Conservation (phyloP, 495 filamentous ascomycete species). For the Endocarpon pusillum region DNA sequence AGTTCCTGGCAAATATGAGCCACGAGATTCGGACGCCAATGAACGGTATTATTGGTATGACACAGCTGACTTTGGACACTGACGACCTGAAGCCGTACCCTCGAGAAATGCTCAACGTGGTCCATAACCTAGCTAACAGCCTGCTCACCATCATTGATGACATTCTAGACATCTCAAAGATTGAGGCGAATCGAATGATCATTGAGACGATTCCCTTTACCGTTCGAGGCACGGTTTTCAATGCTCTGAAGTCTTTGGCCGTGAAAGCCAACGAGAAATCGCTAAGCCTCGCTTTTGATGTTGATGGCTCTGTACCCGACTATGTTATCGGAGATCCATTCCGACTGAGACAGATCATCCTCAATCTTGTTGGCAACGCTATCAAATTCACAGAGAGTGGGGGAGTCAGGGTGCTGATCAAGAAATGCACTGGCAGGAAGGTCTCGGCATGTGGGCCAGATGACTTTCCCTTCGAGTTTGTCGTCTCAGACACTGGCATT, state of each 20-base stretch:
- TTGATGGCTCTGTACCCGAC: slow-evolving; percentile 87
- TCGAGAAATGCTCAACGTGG: slow-evolving; percentile 96
- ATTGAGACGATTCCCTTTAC: slow-evolving; percentile 98
- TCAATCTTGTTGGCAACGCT: slow-evolving; percentile 42
- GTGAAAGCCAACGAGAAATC: slow-evolving; percentile 97
- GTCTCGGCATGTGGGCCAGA: slow-evolving; percentile 33
- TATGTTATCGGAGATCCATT: slow-evolving; percentile 96
- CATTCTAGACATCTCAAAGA: slow-evolving; percentile 98
- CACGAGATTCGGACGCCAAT: slow-evolving; percentile 98
- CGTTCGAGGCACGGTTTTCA: slow-evolving; percentile 88
- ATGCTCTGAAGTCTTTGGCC: slow-evolving; percentile 87
- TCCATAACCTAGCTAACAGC: slow-evolving; percentile 94
- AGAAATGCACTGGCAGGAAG: slow-evolving; percentile 33
- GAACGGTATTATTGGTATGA: slow-evolving; percentile 82
- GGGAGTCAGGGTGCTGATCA: slow-evolving; percentile 87
- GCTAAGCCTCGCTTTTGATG: slow-evolving; percentile 83
- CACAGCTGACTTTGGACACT: slow-evolving; percentile 89
- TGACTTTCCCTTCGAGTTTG: slow-evolving; percentile 91
- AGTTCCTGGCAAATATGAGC: slow-evolving; percentile 98
- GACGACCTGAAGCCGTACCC: slow-evolving; percentile 83
- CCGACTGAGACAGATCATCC: slow-evolving; percentile 82
- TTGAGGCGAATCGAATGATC: slow-evolving; percentile 98
- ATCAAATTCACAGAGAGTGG: slow-evolving; percentile 95
- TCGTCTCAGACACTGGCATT: slow-evolving; percentile 93
- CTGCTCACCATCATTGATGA: slow-evolving; percentile 97